A percentile compares a stretch with the other conserved stretches of the same genome.
Conservation (phyloP, 176 grass and related monocot genomes). For the Panicum miliaceum region DNA sequence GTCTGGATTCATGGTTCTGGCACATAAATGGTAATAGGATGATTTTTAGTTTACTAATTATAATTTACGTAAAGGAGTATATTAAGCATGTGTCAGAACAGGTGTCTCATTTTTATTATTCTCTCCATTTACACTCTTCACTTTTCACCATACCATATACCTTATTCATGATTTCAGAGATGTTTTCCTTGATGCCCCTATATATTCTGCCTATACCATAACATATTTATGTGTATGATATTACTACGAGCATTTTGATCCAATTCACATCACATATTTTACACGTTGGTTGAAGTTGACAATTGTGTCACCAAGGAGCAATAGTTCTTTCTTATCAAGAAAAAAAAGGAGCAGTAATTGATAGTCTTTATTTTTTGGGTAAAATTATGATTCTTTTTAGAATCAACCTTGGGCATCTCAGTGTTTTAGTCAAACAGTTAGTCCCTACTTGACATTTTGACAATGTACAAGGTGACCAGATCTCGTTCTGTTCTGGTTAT, state of each 20-base stretch:
- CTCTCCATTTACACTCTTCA: background rate
- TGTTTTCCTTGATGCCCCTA: background rate
- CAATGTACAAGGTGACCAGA: constrained; percentile 11
- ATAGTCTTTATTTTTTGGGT: background rate
- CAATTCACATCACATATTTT: background rate
- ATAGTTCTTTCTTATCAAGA: too few relatives aligned
- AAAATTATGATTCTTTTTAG: constrained; percentile 13
- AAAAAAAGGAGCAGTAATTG: background rate
- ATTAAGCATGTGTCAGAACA: background rate
- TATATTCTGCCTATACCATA: background rate
- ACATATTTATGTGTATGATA: background rate
- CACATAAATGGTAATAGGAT: background rate
- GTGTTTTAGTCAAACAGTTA: constrained; percentile 1
- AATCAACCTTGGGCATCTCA: constrained; percentile 1
- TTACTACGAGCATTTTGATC: background rate
- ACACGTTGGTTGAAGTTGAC: background rate
- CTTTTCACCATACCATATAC: background rate
- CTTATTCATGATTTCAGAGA: background rate
- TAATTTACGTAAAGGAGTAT: background rate
- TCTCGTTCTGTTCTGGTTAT: constrained; percentile 27
- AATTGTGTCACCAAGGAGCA: background rate
- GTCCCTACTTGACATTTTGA: constrained; percentile 8
- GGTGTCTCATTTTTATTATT: background rate
- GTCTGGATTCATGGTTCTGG: background rate
- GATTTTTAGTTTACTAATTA: background rate